Evolutionary conservation across 805 yeast species (phyloP).

Genomic region (Saturnispora bothae): DNA sequence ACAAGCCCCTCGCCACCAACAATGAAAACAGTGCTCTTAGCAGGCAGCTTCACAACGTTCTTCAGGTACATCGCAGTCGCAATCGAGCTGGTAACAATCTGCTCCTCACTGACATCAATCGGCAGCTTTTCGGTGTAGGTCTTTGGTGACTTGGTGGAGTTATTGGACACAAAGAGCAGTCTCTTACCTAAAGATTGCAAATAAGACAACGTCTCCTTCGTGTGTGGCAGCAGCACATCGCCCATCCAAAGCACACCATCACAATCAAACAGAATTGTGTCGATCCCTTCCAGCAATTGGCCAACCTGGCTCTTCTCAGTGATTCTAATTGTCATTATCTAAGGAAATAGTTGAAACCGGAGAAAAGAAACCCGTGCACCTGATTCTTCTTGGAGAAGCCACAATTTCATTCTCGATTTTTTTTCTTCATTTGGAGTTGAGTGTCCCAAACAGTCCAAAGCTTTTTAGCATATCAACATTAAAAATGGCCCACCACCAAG

Average conservation of each 20-base stretch:
- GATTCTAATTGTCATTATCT: constrained; percentile 45
- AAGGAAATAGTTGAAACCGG: too few relatives aligned
- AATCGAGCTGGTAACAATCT: constrained; percentile 85
- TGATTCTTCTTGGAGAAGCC: too few relatives aligned
- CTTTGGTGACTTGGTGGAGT: constrained; percentile 80
- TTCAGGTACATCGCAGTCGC: constrained; percentile 83
- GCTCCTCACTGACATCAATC: constrained; percentile 38
- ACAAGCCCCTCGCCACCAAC: constrained; percentile 83
- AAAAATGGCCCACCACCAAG: constrained; percentile 41
- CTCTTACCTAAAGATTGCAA: constrained; percentile 49
- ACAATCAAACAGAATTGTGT: constrained; percentile 88
- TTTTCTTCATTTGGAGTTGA: too few relatives aligned
- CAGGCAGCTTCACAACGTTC: constrained; percentile 66
- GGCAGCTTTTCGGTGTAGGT: constrained; percentile 70
- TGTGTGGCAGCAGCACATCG: constrained; percentile 64
- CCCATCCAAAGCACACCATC: constrained; percentile 98
- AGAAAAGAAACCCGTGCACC: too few relatives aligned
- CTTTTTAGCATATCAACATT: too few relatives aligned
- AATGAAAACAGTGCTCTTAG: constrained; percentile 74
- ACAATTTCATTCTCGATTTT: too few relatives aligned
- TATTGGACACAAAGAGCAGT: constrained; percentile 86
- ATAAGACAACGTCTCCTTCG: constrained; percentile 61
- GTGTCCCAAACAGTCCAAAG: too few relatives aligned
- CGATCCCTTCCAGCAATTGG: constrained; percentile 52
- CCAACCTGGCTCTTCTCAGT: constrained; percentile 37